Base-by-base conservation (phyloP, 225 moss, liverwort and hornwort species). In the Asterella californica region DNA sequence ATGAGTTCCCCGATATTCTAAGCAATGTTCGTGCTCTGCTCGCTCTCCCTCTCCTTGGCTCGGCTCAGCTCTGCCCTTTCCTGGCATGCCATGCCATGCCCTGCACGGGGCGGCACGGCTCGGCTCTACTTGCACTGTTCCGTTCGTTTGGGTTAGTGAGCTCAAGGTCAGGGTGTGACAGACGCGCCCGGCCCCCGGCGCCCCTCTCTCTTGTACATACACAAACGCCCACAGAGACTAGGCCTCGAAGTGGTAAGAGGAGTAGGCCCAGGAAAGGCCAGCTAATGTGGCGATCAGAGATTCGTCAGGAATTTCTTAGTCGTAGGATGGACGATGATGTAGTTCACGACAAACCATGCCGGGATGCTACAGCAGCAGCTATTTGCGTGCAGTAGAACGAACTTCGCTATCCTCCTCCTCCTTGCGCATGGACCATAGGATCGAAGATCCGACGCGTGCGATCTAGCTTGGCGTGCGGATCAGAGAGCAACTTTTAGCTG, bases 241-340 rank as follows among this genome's bases (percentile, higher is more conserved):
- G 70, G 10, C 70, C 70, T 5, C 33, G 61, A n/a, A 61, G 34
- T 29, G 10, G 65, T 65, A 65, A 21, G 57, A 59, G 10, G 59
- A 59, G 18, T 59, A 59, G 59, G 59, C 59, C 59, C 18, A 59
- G 59, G 21, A 19, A 6, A 70, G 42, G 70, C 72, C 72, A 72
- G 72, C 72, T 72, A 47, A 72, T 24, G 29, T 72, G 69, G 72
- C 48, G 49, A 25, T 47, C 45, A 71, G 68, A 37, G 45, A 71
- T 48, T 24, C 71, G 72, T 47, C 25, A 29, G 72, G 42, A 49
- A n/a, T 29, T 21, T 27, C 27, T 7, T 42, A 2, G 42, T 48
- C n/a, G n/a, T 48, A 47, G 29, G 27, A 25, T 15, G 25, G 7
- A n/a, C 29, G 72, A 72, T 47, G 46, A 49, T 49, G 72, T 25